These are phyloP conservation scores for Dactylellina drechsleri DNA, from an alignment of 2,329 filamentous ascomycete species.

Conservation along the genomic window DNA sequence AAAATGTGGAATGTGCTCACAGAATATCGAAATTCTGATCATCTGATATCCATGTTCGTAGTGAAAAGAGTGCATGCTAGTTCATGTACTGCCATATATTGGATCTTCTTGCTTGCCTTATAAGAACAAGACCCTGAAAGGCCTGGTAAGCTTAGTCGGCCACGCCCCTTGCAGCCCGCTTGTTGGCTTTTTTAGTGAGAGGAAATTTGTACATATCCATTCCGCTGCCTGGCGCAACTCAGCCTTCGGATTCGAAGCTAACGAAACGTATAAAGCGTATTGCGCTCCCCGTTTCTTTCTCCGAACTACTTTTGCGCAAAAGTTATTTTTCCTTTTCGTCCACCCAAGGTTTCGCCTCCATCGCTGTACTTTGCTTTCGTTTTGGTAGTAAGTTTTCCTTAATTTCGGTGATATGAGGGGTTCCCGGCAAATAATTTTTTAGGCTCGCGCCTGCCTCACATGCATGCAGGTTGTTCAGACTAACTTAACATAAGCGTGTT, in stretches of 20 bases:
- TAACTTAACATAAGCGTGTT: conserved; percentile 43
- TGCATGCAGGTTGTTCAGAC: neutral
- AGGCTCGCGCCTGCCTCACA: conserved; percentile 5
- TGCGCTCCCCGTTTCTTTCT: conserved; percentile 30
- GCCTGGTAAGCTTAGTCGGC: too few species aligned
- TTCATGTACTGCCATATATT: too few species aligned
- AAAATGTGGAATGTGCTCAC: neutral
- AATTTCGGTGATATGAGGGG: conserved; percentile 16
- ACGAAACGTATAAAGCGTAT: conserved; percentile 44
- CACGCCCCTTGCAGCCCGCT: neutral
- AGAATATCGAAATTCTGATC: conserved; percentile 34
- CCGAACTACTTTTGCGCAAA: conserved; percentile 37
- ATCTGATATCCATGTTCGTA: conserved; percentile 31
- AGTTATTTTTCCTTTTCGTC: neutral
- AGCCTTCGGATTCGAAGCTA: conserved; percentile 10
- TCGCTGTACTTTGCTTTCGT: neutral
- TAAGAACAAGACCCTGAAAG: too few species aligned
- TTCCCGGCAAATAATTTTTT: conserved; percentile 40
- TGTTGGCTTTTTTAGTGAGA: too few species aligned
- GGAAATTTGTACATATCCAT: too few species aligned
- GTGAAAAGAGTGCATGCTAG: too few species aligned
- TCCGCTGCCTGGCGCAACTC: neutral
- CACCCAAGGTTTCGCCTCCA: too few species aligned
- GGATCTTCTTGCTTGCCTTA: too few species aligned
- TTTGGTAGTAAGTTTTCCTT: conserved; percentile 12